Evolutionary conservation across 2,329 filamentous ascomycete genomes (phyloP), one percentile per base, ranked within the genome.

Genomic region (Dactylonectria macrodidyma): DNA sequence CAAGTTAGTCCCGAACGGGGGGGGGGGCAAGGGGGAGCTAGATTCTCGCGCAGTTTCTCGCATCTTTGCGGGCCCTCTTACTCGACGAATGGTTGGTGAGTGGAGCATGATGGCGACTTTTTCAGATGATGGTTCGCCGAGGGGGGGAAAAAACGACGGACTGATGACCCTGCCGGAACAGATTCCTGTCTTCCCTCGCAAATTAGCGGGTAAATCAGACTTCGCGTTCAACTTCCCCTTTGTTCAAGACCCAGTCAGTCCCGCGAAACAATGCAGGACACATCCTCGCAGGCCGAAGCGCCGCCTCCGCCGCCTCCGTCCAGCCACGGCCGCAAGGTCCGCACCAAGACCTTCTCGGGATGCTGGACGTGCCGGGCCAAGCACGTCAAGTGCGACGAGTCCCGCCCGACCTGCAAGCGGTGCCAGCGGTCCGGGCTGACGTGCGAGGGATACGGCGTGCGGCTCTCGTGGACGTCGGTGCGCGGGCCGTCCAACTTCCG

Each of bases 361-460:
- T 76, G 74, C 56, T 76, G 74, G 74, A 76, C 74, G 1, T 76
- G 74, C 65, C 65, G 74, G 6, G 72, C 74, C 6, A 76, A 75
- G 36, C 74, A 76, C 30, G 62, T 76, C 62, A 76, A 76, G 38
- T 80, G 77, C 55, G 78, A 79, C 55, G 74, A 76, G 57, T 58
- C 67, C 0, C 70, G 72, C 3, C 74, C 74, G 0, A 51, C 60
- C 1, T 76, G 74, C 41, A 55, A 67, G 12, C 74, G 74, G 5
- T 76, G 74, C 22, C 72, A 61, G 1, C 69, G 67, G 14, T 66
- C 72, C 0, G 74, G 74, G 1, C 16, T 74, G 1, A 56, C 62
- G 3, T 76, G 74, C 1, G 74, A 76, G 9, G 74, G 74, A 0
- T 76, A 76, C 34, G 74, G 73, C 2, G 66, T 76, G 0, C 70